These are phyloP conservation scores for Triticum dicoccoides DNA, from an alignment of 176 grass and related monocot species.

Conservation along the genomic window DNA sequence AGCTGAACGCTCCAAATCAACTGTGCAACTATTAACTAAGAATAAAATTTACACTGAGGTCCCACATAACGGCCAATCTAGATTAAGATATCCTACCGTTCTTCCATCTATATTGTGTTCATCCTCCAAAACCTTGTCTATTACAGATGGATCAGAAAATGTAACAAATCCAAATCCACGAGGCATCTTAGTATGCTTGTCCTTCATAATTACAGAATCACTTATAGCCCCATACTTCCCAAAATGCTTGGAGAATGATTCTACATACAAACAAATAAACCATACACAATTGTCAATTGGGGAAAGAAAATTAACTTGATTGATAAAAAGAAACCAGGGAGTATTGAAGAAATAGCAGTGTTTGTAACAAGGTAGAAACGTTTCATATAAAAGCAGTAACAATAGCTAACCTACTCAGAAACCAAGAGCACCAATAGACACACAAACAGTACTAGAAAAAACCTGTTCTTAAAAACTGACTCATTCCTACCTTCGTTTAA, in stretches of 20 bases:
- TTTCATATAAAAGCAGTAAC: neutral
- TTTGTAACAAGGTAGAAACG: neutral
- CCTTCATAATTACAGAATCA: constrained; percentile 99
- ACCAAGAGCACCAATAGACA: neutral
- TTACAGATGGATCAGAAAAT: constrained; percentile 95
- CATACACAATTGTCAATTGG: constrained; percentile 48
- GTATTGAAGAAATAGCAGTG: constrained; percentile 5
- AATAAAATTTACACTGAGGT: constrained; percentile 24
- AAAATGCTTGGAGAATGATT: constrained; percentile 96
- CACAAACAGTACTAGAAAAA: neutral
- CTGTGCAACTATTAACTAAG: neutral
- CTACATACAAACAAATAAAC: constrained; percentile 77
- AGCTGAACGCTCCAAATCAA: constrained; percentile 1
- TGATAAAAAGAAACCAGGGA: neutral
- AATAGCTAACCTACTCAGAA: neutral
- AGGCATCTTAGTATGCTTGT: constrained; percentile 95
- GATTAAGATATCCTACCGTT: constrained; percentile 59
- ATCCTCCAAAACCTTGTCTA: constrained; percentile 97
- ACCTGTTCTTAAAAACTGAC: neutral
- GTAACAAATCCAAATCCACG: constrained; percentile 99
- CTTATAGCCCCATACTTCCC: constrained; percentile 90
- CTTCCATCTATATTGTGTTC: constrained; percentile 96
- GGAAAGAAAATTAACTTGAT: constrained; percentile 25
- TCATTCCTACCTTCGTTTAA: constrained; percentile 1
- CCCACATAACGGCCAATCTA: constrained; percentile 45